These are phyloP conservation scores for Termitomyces sp. DNA, from an alignment of 768 basidiomycete species.

Conservation along the genomic window DNA sequence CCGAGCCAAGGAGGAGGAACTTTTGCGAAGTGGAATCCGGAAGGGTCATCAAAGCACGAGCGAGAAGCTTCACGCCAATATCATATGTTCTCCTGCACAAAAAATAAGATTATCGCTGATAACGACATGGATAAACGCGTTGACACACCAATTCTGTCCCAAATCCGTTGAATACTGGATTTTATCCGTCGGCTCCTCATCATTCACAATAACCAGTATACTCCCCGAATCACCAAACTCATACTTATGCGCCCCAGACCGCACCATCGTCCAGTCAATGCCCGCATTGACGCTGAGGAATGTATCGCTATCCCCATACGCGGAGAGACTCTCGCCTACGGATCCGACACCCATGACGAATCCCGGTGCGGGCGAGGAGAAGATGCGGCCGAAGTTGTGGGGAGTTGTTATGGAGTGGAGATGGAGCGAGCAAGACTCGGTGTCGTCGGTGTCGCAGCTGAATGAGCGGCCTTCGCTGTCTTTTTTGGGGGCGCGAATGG, in stretches of 20 bases:
- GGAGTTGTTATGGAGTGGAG: conserved; percentile 89
- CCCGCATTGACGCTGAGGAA: conserved; percentile 93
- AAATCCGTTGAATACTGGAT: conserved; percentile 81
- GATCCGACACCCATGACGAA: conserved; percentile 96
- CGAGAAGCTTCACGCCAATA: conserved; percentile 68
- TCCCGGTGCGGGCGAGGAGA: conserved; percentile 93
- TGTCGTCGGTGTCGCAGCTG: conserved; percentile 57
- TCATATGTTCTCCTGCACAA: conserved; percentile 63
- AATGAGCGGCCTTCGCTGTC: conserved; percentile 63
- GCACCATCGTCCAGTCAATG: conserved; percentile 78
- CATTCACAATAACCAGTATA: conserved; percentile 78
- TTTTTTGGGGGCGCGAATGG: conserved; percentile 54
- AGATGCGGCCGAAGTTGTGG: conserved; percentile 92
- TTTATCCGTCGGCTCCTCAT: conserved; percentile 72
- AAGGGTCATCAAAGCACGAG: conserved; percentile 79
- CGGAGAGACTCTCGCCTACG: conserved; percentile 62
- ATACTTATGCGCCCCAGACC: conserved; percentile 81
- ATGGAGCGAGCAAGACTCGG: conserved; percentile 76
- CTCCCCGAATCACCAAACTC: conserved; percentile 93
- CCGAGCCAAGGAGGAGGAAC: conserved; percentile 84
- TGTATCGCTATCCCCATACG: conserved; percentile 88
- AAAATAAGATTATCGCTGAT: neutral
- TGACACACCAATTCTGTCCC: conserved; percentile 74
- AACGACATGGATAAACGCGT: neutral
- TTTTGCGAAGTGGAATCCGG: conserved; percentile 97